phyloP scores from a whole-genome alignment of 495 filamentous ascomycete genomes.

The Hypoxylon crocopeplum region DNA sequence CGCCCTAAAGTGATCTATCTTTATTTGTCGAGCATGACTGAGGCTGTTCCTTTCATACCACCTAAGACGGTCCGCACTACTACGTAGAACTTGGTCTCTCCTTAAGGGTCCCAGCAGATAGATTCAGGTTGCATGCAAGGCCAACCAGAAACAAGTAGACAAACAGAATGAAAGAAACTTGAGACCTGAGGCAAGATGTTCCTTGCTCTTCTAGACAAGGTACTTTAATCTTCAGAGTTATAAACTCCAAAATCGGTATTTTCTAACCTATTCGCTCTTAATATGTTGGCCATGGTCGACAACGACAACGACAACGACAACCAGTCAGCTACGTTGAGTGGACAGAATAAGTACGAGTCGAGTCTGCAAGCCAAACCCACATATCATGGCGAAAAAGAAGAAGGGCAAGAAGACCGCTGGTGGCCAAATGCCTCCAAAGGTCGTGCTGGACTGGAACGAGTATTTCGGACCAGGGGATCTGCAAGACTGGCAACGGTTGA shows the following conservation, averaged over 20 bases:
- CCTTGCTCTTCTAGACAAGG: neutral
- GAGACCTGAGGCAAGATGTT: neutral
- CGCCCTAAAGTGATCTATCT: neutral
- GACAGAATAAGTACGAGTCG: too few species aligned
- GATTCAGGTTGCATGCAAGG: neutral
- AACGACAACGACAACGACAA: too few species aligned
- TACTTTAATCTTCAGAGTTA: neutral
- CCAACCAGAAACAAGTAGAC: slow-evolving; percentile 6
- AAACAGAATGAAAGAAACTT: slow-evolving; percentile 9
- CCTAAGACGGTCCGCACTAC: neutral
- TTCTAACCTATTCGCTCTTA: too few species aligned
- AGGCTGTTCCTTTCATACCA: too few species aligned
- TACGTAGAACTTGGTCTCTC: neutral
- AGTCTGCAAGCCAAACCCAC: too few species aligned
- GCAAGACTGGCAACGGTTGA: slow-evolving; percentile 45
- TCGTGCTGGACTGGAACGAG: slow-evolving; percentile 28
- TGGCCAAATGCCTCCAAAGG: neutral
- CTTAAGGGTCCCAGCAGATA: slow-evolving; percentile 7
- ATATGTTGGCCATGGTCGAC: neutral
- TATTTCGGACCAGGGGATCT: slow-evolving; percentile 45
- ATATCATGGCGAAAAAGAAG: too few species aligned
- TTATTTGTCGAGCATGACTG: neutral
- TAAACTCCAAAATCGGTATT: too few species aligned
- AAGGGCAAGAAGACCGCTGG: too few species aligned
- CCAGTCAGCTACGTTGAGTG: too few species aligned